phyloP scores from a whole-genome alignment of 1,139 yeast genomes.

The Magnusiomyces sp. region DNA sequence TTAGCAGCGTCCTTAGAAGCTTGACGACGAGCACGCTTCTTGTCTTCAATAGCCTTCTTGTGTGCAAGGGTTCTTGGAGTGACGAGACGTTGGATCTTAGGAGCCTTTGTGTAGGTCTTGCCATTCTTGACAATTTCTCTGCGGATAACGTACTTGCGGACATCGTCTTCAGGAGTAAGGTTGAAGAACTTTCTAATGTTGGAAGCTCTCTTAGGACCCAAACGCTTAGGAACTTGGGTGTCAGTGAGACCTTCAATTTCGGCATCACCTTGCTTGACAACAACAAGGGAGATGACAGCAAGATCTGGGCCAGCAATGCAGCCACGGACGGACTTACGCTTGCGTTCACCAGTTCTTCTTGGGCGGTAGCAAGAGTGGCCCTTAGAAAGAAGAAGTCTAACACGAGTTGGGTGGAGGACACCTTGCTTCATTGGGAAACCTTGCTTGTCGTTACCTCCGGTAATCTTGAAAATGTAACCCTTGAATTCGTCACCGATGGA shows the following conservation, averaged over 20 bases:
- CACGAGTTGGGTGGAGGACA: slow-evolving; percentile 99
- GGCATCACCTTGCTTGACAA: slow-evolving; percentile 95
- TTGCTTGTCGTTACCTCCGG: slow-evolving; percentile 99
- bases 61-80: slow-evolving; percentile 99
- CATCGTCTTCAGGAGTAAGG: slow-evolving; percentile 95
- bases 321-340: slow-evolving; percentile 99
- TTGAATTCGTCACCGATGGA: slow-evolving; percentile 97
- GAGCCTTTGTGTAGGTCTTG: slow-evolving; percentile 98
- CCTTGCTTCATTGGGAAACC: slow-evolving; percentile 99
- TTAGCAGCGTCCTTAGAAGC: slow-evolving; percentile 99
- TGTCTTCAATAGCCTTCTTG: slow-evolving; percentile 94
- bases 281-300: slow-evolving; percentile 86
- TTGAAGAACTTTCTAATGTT: slow-evolving; percentile 99
- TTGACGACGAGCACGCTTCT: slow-evolving; percentile 95
- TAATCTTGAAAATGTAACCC: slow-evolving; percentile 97
- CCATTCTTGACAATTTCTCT: slow-evolving; percentile 98
- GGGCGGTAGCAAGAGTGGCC: slow-evolving; percentile 99
- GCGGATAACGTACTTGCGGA: slow-evolving; percentile 91
- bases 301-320: slow-evolving; percentile 97
- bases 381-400: slow-evolving; percentile 85
- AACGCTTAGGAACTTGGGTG: slow-evolving; percentile 92
- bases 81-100: slow-evolving; percentile 98
- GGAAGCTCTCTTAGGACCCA: slow-evolving; percentile 99
- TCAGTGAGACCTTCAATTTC: slow-evolving; percentile 97
- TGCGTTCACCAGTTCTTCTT: slow-evolving; percentile 99